Evolutionary conservation across 2,329 filamentous ascomycete species (phyloP), one percentile per base, ranked within the genome.

Genomic region (Sordariomycetes sp.): DNA sequence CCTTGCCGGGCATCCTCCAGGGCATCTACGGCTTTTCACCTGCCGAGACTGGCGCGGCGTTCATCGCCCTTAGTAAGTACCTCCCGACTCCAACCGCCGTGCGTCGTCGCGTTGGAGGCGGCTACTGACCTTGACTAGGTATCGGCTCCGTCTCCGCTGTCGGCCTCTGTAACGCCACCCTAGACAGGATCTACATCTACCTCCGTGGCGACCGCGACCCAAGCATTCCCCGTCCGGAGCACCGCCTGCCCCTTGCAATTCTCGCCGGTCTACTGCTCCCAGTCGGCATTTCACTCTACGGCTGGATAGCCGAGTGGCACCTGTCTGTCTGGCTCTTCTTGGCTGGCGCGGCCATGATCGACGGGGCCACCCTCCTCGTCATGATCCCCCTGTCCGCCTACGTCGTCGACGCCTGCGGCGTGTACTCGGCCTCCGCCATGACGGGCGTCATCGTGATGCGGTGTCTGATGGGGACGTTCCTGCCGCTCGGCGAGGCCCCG

Each of bases 371-470:
- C 2, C 67, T 77, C 54, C 64, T 82, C 2, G 69, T 70, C 3
- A 68, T 75, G 53, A 64, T 83, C 22, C 78, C 80, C 0, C 58
- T 82, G 2, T 75, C 74, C 58, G 73, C 78, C 0, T 83, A 82
- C 60, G 72, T 82, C 0, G 79, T 82, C 2, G 80, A 83, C 59
- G 77, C 79, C 0, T 80, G 76, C 58, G 77, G 78, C 0, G 59
- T 78, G 6, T 82, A 79, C 62, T 75, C 78, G 1, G 80, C 80
- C 0, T 80, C 77, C 12, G 79, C 79, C 1, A 72, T 82, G 69
- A 82, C 79, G 0, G 78, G 76, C 0, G 63, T 82, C 5, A 79
- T 83, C 58, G 76, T 82, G 1, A 72, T 72, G 1, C 69, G 79
- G 42, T 82, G 78, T 59, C 66, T 84, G 0, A 73, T 76, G 66